Percentiles rank a stretch among this genome's conserved stretches.
Conservation (phyloP, 257 asterid genomes). For the Plantago major region DNA sequence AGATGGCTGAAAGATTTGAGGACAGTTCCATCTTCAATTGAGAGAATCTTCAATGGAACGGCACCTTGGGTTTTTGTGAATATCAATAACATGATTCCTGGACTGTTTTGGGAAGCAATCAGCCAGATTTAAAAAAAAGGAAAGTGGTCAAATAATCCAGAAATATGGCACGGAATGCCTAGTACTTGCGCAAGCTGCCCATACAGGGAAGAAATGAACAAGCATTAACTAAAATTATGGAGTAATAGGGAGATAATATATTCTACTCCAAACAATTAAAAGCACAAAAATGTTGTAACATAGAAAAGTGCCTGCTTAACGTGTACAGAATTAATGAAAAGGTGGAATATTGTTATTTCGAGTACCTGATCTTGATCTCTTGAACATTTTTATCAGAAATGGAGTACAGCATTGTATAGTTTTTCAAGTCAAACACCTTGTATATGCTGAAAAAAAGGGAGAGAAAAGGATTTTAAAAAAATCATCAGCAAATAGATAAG, state of each 20-base stretch:
- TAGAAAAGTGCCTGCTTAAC: background rate
- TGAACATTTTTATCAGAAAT: constrained; percentile 87
- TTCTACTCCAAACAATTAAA: background rate
- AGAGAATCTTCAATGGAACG: constrained; percentile 85
- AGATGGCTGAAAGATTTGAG: constrained; percentile 86
- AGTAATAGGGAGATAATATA: no score
- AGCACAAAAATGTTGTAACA: constrained; percentile 2
- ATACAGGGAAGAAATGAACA: background rate
- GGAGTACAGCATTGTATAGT: constrained; percentile 83
- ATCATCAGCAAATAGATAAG: background rate
- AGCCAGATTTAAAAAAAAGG: background rate
- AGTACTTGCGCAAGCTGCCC: background rate
- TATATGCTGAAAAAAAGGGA: constrained; percentile 56
- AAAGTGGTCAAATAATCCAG: no score
- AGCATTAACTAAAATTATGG: background rate
- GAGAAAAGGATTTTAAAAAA: constrained; percentile 7
- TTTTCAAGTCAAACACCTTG: constrained; percentile 61
- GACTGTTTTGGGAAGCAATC: constrained; percentile 45
- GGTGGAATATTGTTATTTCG: background rate
- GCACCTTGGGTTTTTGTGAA: constrained; percentile 62
- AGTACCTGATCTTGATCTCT: constrained; percentile 56
- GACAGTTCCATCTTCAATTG: constrained; percentile 96
- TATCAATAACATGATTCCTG: constrained; percentile 92
- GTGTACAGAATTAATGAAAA: constrained; percentile 7
- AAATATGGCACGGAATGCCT: no score